phyloP scores from a whole-genome alignment of 2,329 filamentous ascomycete species.

The Amesomyces nigricolor region DNA sequence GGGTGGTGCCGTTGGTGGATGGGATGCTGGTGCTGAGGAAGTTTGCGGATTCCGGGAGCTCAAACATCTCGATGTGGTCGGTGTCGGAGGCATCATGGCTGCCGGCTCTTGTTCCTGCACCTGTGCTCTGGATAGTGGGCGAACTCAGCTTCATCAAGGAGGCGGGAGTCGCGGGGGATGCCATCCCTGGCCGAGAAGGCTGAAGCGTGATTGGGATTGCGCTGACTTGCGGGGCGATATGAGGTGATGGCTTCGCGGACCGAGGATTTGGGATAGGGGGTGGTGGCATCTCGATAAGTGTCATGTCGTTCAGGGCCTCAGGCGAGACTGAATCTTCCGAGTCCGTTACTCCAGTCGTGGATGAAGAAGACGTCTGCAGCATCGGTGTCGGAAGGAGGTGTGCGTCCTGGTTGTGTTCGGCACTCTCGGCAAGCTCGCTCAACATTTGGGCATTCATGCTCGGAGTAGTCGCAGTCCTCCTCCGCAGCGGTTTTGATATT shows the following conservation, averaged over 20 bases:
- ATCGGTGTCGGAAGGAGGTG: slow-evolving; percentile 31
- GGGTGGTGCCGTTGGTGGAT: slow-evolving; percentile 42
- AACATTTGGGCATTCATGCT: slow-evolving; percentile 52
- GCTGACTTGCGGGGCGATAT: slow-evolving; percentile 52
- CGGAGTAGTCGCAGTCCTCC: slow-evolving; percentile 49
- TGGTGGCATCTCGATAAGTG: slow-evolving; percentile 49
- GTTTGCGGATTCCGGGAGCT: slow-evolving; percentile 67
- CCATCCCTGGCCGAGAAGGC: slow-evolving; percentile 34
- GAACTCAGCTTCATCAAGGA: slow-evolving; percentile 74
- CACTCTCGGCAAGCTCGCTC: slow-evolving; percentile 44
- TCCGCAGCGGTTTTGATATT: slow-evolving; percentile 61
- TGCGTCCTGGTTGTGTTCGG: slow-evolving; percentile 37
- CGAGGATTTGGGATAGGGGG: slow-evolving; percentile 61
- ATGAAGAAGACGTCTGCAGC: slow-evolving; percentile 30
- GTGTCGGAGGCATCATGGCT: slow-evolving; percentile 39
- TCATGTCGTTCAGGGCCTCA: slow-evolving; percentile 50
- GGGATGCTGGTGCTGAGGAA: slow-evolving; percentile 42
- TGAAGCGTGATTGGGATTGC: slow-evolving; percentile 26
- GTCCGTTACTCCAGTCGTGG: slow-evolving; percentile 44
- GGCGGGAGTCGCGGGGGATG: slow-evolving; percentile 74
- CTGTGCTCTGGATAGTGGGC: slow-evolving; percentile 45
- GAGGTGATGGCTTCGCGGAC: slow-evolving; percentile 62
- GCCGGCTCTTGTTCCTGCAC: slow-evolving; percentile 35
- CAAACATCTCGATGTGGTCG: slow-evolving; percentile 52
- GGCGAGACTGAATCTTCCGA: slow-evolving; percentile 63